Evolutionary conservation across 140 eudicot genomes (phyloP).

Genomic region (Bidens hawaiensis): DNA sequence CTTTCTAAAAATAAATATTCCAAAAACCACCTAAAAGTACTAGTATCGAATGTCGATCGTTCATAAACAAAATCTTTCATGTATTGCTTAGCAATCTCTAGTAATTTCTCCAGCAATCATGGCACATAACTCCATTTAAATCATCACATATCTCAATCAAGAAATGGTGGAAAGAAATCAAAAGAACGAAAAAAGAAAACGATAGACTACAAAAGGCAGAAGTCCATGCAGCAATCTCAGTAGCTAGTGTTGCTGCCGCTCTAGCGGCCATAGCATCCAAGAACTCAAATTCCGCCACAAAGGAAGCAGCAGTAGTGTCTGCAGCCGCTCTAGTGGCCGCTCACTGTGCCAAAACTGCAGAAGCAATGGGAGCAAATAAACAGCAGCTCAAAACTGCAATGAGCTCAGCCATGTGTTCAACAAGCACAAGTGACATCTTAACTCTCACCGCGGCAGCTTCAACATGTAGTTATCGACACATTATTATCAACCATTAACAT

Average conservation of each 20-base stretch:
- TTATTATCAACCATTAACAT: no score
- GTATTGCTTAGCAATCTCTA: no score
- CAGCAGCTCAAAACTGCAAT: slow-evolving; percentile 61
- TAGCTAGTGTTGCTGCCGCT: slow-evolving; percentile 95
- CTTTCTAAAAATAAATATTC: no score
- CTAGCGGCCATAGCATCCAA: slow-evolving; percentile 85
- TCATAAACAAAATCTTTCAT: background rate
- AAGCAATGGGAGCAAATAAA: slow-evolving; percentile 78
- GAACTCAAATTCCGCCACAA: slow-evolving; percentile 34
- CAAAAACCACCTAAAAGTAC: no score
- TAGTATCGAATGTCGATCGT: no score
- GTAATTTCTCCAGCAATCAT: slow-evolving; percentile 46
- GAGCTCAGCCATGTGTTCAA: slow-evolving; percentile 70
- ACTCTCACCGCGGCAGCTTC: slow-evolving; percentile 95
- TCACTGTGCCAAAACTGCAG: slow-evolving; percentile 84
- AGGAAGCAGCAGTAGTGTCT: slow-evolving; percentile 63
- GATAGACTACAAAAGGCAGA: slow-evolving; percentile 84
- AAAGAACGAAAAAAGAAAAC: slow-evolving; percentile 68
- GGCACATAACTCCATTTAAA: slow-evolving; percentile 61
- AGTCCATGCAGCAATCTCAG: slow-evolving; percentile 86
- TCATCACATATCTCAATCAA: slow-evolving; percentile 49
- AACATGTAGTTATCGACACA: slow-evolving; percentile 46
- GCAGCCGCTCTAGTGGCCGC: slow-evolving; percentile 93
- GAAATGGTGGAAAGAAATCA: slow-evolving; percentile 84
- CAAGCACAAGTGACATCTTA: slow-evolving; percentile 60